These are phyloP conservation scores for Allantophomopsis cytisporea DNA, from an alignment of 2,329 filamentous ascomycete genomes.

Conservation along the genomic window DNA sequence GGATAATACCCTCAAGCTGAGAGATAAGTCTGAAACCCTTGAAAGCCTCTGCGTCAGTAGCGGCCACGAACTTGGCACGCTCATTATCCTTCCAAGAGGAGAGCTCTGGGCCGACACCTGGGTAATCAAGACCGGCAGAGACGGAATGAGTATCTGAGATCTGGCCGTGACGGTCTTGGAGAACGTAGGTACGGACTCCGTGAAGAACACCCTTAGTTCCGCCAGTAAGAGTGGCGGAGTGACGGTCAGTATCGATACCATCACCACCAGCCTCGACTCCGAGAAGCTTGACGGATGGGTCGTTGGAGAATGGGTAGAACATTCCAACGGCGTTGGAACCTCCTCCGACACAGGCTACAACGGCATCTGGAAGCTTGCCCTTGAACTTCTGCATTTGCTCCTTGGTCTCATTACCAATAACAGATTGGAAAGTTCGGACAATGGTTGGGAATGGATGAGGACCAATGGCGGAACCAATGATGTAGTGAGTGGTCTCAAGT, in stretches of 20 bases:
- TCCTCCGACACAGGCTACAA: slow-evolving; percentile 92
- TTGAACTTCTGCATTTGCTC: slow-evolving; percentile 74
- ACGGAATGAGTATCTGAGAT: slow-evolving; percentile 93
- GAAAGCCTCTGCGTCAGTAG: slow-evolving; percentile 85
- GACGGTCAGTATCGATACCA: slow-evolving; percentile 71
- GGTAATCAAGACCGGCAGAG: slow-evolving; percentile 92
- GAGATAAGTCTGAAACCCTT: slow-evolving; percentile 73
- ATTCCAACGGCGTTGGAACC: slow-evolving; percentile 93
- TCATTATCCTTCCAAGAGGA: slow-evolving; percentile 83
- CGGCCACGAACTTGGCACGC: slow-evolving; percentile 78
- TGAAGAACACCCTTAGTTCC: slow-evolving; percentile 89
- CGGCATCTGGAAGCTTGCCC: slow-evolving; percentile 85
- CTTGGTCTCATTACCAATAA: slow-evolving; percentile 93
- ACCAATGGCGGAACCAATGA: slow-evolving; percentile 93
- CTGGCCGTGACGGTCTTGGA: slow-evolving; percentile 87
- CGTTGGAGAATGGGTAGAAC: slow-evolving; percentile 92
- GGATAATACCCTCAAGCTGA: slow-evolving; percentile 91
- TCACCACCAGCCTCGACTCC: slow-evolving; percentile 95
- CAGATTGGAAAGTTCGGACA: slow-evolving; percentile 91
- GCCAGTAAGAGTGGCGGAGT: slow-evolving; percentile 77
- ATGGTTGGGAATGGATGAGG: slow-evolving; percentile 97
- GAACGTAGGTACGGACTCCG: slow-evolving; percentile 88
- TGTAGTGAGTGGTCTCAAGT: slow-evolving; percentile 92
- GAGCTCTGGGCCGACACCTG: slow-evolving; percentile 88
- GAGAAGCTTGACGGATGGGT: slow-evolving; percentile 72